A percentile compares a stretch with the other conserved stretches of the same genome.
phyloP scores from a whole-genome alignment of 2,329 filamentous ascomycete genomes.

The Colletotrichum viniferum region DNA sequence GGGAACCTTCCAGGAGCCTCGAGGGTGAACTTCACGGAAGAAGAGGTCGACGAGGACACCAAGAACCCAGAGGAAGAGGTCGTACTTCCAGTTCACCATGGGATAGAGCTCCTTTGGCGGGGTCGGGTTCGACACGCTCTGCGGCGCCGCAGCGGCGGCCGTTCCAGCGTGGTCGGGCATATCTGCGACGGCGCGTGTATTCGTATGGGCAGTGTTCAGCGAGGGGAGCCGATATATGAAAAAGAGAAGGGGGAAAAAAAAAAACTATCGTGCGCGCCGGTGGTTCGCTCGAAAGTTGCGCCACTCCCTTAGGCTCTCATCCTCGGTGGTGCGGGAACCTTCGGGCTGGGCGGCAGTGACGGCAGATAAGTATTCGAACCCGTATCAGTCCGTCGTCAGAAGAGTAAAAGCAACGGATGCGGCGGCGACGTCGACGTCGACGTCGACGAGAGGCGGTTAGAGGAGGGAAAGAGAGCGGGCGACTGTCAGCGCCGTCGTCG shows the following conservation, averaged over 20 bases:
- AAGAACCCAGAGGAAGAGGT: conserved; percentile 77
- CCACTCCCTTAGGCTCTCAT: conserved; percentile 20
- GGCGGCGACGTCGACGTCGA: background rate
- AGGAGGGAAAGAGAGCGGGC: background rate
- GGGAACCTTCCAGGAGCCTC: conserved; percentile 94
- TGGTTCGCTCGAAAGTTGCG: conserved; percentile 8
- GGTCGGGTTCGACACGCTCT: conserved; percentile 29
- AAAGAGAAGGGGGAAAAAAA: background rate
- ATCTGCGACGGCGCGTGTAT: background rate
- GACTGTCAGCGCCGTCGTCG: background rate
- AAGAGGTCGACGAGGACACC: conserved; percentile 92
- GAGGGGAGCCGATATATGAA: background rate
- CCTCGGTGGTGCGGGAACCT: conserved; percentile 14
- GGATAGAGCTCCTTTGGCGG: conserved; percentile 63
- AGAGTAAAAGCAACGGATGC: background rate
- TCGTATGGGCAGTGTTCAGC: background rate
- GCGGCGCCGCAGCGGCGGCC: conserved; percentile 23
- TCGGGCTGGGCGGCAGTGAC: background rate
- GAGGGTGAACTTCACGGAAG: conserved; percentile 95
- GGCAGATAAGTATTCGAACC: background rate
- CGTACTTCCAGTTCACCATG: conserved; percentile 78
- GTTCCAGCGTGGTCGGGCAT: conserved; percentile 20
- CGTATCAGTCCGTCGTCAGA: background rate
- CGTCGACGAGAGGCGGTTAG: background rate
- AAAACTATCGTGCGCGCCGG: background rate